These are phyloP conservation scores for Penicillium robsamsonii DNA, from an alignment of 495 filamentous ascomycete species.

Conservation along the genomic window DNA sequence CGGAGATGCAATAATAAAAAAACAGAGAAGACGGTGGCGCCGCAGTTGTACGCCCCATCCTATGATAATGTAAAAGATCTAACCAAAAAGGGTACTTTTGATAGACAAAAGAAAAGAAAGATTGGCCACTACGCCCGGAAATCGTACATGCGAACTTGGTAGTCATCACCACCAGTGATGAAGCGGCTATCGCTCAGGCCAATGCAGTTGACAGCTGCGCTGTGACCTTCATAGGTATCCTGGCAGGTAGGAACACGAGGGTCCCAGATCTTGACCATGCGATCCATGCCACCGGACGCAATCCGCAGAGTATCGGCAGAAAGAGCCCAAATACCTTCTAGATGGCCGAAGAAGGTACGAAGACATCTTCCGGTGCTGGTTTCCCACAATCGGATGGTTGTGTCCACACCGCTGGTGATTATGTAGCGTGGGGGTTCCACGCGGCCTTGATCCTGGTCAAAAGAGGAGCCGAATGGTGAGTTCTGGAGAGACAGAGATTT, in stretches of 20 bases:
- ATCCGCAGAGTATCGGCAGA: slow-evolving; percentile 88
- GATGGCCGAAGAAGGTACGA: slow-evolving; percentile 91
- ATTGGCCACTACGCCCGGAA: slow-evolving; percentile 54
- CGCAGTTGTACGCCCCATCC: neutral
- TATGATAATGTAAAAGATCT: neutral
- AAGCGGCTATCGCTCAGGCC: slow-evolving; percentile 84
- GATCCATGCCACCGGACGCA: slow-evolving; percentile 85
- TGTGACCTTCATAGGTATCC: slow-evolving; percentile 84
- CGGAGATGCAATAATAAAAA: slow-evolving; percentile 3
- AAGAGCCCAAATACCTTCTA: slow-evolving; percentile 94
- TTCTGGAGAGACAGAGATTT: slow-evolving; percentile 42
- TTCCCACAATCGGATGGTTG: slow-evolving; percentile 92
- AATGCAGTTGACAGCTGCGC: slow-evolving; percentile 87
- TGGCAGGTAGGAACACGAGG: slow-evolving; percentile 86
- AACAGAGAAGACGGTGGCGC: neutral
- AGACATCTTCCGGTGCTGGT: slow-evolving; percentile 75
- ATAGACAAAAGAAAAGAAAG: slow-evolving; percentile 4
- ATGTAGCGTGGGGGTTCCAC: slow-evolving; percentile 82
- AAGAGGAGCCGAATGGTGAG: slow-evolving; percentile 54
- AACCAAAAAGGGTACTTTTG: neutral
- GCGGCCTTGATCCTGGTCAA: slow-evolving; percentile 57
- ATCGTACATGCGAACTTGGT: slow-evolving; percentile 82
- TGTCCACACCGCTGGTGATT: slow-evolving; percentile 85
- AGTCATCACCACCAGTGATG: slow-evolving; percentile 89
- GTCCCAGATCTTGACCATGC: slow-evolving; percentile 97